Conservation (phyloP, 192 early-diverging fungal species). For the Backusella psychrophila region DNA sequence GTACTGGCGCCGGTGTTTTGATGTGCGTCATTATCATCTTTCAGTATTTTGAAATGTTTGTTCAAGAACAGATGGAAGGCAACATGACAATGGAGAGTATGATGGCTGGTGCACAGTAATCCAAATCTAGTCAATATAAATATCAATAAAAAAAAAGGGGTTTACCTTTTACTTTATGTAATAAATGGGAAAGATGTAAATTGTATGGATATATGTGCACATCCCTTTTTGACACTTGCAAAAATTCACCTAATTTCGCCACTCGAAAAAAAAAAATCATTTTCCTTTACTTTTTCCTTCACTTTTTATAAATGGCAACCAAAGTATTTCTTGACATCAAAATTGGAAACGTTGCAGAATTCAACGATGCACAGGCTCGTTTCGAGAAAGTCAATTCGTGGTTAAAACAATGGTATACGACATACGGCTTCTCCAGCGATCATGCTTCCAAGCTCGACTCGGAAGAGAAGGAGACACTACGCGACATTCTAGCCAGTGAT, state of each 20-base stretch:
- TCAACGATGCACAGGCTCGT: background rate
- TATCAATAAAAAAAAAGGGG: background rate
- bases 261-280: too few relatives aligned
- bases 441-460: background rate
- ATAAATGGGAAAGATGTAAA: too few relatives aligned
- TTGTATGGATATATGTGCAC: too few relatives aligned
- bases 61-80: constrained; percentile 82
- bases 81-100: constrained; percentile 7
- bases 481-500: constrained; percentile 29
- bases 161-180: too few relatives aligned
- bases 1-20: constrained; percentile 98
- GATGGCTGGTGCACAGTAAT: constrained; percentile 13
- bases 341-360: constrained; percentile 23
- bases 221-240: too few relatives aligned
- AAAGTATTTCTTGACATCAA: constrained; percentile 31
- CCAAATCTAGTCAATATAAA: background rate
- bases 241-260: too few relatives aligned
- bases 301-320: background rate
- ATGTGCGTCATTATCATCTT: constrained; percentile 71
- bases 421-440: constrained; percentile 27
- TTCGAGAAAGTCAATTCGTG: constrained; percentile 18
- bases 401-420: constrained; percentile 16
- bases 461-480: constrained; percentile 30
- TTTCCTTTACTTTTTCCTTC: too few relatives aligned
- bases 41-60: constrained; percentile 95